phyloP scores from a whole-genome alignment of 192 early-diverging fungal genomes.

The Haplosporangium gracile region DNA sequence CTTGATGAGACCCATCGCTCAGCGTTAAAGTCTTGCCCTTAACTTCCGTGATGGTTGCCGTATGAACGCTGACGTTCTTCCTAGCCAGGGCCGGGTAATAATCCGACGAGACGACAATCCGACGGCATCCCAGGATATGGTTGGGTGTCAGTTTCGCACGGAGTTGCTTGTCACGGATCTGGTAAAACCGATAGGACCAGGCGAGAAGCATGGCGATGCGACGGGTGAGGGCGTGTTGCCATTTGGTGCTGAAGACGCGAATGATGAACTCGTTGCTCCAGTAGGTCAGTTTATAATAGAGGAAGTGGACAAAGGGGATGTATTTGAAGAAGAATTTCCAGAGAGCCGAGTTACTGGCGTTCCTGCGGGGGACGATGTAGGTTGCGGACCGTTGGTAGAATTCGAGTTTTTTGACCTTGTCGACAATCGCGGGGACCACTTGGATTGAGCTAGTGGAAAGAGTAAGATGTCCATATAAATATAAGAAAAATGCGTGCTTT shows the following conservation, averaged over 20 bases:
- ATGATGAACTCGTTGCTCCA: background rate
- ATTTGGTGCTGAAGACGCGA: constrained; percentile 6
- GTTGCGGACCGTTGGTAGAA: constrained; percentile 61
- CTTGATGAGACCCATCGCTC: constrained; percentile 28
- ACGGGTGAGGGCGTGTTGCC: background rate
- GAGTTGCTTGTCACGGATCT: constrained; percentile 10
- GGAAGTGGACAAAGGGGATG: constrained; percentile 36
- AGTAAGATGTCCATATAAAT: background rate
- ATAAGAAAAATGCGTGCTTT: background rate
- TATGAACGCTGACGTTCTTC: constrained; percentile 15
- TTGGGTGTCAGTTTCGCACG: constrained; percentile 52
- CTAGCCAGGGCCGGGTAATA: constrained; percentile 31
- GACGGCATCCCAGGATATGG: constrained; percentile 49
- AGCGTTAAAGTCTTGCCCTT: constrained; percentile 20
- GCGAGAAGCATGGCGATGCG: background rate
- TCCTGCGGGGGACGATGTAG: constrained; percentile 34
- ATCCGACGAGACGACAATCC: constrained; percentile 26
- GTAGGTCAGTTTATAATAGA: constrained; percentile 7
- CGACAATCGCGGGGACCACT: constrained; percentile 55
- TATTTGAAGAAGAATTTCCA: constrained; percentile 35
- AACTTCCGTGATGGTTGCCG: constrained; percentile 20
- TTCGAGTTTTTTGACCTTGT: constrained; percentile 37
- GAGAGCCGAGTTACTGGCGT: constrained; percentile 25
- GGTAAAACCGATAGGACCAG: constrained; percentile 12
- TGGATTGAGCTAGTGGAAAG: constrained; percentile 47